phyloP scores from a whole-genome alignment of 306 rosid genomes.

The Cyamopsis tetragonoloba region DNA sequence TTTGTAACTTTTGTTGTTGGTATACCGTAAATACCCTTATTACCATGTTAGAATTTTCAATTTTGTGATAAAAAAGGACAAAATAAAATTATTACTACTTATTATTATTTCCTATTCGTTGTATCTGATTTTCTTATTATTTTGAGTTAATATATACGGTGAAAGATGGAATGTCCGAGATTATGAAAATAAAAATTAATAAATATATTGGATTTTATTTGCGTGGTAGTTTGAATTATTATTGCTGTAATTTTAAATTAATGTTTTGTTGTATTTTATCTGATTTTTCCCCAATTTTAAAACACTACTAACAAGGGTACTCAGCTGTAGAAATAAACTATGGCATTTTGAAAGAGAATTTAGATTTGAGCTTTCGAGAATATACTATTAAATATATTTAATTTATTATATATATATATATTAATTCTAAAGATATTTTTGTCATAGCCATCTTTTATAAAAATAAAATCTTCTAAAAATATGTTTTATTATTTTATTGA shows the following conservation, averaged over 20 bases:
- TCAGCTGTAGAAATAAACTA: no score
- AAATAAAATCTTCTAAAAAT: no score
- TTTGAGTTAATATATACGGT: constrained; percentile 15
- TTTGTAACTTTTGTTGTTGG: not conserved
- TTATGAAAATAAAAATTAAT: constrained; percentile 14
- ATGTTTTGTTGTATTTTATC: constrained; percentile 9
- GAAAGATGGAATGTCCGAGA: constrained; percentile 20
- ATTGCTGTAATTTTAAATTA: constrained; percentile 11
- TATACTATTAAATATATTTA: no score
- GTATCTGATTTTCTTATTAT: constrained; percentile 14
- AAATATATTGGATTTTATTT: constrained; percentile 18
- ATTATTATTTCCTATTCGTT: not conserved
- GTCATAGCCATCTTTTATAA: no score
- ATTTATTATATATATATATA: no score
- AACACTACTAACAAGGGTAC: no score
- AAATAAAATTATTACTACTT: constrained; percentile 14
- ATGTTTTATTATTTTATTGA: no score
- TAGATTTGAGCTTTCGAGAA: no score
- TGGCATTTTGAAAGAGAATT: no score
- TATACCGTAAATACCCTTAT: not conserved
- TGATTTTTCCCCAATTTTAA: constrained; percentile 26
- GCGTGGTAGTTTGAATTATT: constrained; percentile 5
- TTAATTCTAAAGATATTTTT: no score
- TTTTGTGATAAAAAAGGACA: constrained; percentile 22
- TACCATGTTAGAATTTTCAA: not conserved